phyloP scores from a whole-genome alignment of 169 alveolate genomes.

The Eimeria acervulina region DNA sequence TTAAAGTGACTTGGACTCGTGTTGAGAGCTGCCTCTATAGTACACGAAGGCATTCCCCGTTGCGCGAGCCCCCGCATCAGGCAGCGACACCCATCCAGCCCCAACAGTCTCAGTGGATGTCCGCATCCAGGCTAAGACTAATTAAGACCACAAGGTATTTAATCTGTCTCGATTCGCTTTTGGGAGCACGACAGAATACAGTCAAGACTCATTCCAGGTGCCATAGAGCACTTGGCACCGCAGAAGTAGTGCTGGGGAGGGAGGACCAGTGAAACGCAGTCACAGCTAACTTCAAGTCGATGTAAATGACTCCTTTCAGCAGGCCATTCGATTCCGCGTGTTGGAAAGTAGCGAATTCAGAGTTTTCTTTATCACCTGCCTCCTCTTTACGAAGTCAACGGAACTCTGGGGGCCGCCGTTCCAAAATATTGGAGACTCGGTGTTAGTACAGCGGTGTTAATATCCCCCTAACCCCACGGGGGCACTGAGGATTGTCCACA shows the following conservation, averaged over 20 bases:
- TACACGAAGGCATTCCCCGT: neutral
- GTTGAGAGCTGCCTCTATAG: neutral
- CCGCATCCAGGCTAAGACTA: neutral
- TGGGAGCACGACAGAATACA: neutral
- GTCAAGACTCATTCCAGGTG: neutral
- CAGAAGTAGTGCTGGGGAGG: constrained; percentile 38
- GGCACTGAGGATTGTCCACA: neutral
- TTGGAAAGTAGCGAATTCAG: neutral
- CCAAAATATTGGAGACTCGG: neutral
- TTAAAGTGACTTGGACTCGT: neutral
- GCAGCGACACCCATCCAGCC: constrained; percentile 28
- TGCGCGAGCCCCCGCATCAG: constrained; percentile 35
- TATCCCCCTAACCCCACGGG: neutral
- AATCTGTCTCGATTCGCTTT: neutral
- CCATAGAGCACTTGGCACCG: neutral
- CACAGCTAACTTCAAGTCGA: neutral
- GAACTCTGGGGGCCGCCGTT: neutral
- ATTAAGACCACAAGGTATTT: neutral
- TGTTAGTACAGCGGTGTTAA: neutral
- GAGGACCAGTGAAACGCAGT: neutral
- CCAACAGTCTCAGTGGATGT: neutral
- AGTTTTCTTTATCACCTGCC: neutral
- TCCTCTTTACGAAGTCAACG: neutral
- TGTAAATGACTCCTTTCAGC: constrained; percentile 33
- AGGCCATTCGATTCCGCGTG: neutral